Evolutionary conservation across 2,329 filamentous ascomycete species (phyloP).

Genomic region (Penicillium capsulatum): DNA sequence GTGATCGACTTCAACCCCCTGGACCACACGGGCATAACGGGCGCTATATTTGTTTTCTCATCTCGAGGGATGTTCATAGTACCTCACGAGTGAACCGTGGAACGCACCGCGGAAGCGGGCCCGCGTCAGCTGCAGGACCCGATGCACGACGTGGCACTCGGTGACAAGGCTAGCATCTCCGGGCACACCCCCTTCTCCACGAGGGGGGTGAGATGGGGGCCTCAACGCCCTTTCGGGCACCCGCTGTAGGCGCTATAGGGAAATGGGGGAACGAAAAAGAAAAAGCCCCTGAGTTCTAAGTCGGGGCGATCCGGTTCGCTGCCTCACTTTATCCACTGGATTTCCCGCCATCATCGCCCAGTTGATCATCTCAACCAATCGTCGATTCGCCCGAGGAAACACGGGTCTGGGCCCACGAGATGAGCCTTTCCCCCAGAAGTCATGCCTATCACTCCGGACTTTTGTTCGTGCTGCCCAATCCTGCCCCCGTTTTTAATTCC

Average conservation of each 20-base stretch:
- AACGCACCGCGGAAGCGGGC: conserved; percentile 6
- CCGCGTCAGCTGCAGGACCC: conserved; percentile 19
- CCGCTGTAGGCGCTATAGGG: conserved; percentile 20
- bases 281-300: neutral
- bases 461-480: neutral
- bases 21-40: no score
- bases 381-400: neutral
- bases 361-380: conserved; percentile 9
- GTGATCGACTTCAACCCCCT: no score
- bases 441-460: neutral
- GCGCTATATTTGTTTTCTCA: neutral
- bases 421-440: neutral
- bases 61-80: no score
- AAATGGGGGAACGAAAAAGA: neutral
- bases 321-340: conserved; percentile 33
- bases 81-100: no score
- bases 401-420: neutral
- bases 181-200: conserved; percentile 4
- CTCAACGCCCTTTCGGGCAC: conserved; percentile 1
- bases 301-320: conserved; percentile 35
- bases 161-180: conserved; percentile 9
- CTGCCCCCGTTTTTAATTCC: neutral
- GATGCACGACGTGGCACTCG: conserved; percentile 22
- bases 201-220: neutral
- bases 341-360: conserved; percentile 12